Evolutionary conservation across 305 asterid species (phyloP).

Genomic region (Plantago lanceolata): DNA sequence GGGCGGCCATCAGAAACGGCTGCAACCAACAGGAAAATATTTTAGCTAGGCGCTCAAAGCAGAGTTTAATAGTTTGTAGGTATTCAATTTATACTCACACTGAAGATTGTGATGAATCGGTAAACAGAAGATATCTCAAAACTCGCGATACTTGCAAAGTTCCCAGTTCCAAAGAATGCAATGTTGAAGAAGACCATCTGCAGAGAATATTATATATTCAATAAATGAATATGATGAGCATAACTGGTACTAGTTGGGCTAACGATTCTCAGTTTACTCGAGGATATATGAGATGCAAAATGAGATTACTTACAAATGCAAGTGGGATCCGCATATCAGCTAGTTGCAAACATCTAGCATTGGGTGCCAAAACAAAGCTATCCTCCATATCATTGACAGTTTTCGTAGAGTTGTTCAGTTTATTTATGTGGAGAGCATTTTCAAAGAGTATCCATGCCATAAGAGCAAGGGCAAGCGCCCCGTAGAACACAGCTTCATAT

Average conservation of each 20-base stretch:
- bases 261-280: not conserved
- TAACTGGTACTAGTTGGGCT: not conserved
- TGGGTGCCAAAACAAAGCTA: conserved; percentile 34
- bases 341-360: conserved; percentile 55
- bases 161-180: conserved; percentile 97
- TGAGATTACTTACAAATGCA: conserved; percentile 60
- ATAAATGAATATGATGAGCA: not conserved
- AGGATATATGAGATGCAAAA: not conserved
- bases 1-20: conserved; percentile 98
- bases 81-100: conserved; percentile 50
- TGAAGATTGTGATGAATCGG: conserved; percentile 91
- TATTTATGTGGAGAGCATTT: conserved; percentile 50
- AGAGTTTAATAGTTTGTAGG: not conserved
- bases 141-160: conserved; percentile 94
- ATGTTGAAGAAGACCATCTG: conserved; percentile 95
- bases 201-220: conserved; percentile 3
- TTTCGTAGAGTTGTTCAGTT: conserved; percentile 37
- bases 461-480: conserved; percentile 82
- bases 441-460: conserved; percentile 90
- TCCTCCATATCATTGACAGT: conserved; percentile 42
- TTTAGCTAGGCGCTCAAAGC: conserved; percentile 20
- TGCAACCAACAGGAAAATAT: conserved; percentile 38
- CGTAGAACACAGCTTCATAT: conserved; percentile 89
- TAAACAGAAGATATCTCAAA: conserved; percentile 96
- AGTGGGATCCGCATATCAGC: conserved; percentile 86